Evolutionary conservation across 345 rosid genomes (phyloP).

Genomic region (Arabidopsis suecica): DNA sequence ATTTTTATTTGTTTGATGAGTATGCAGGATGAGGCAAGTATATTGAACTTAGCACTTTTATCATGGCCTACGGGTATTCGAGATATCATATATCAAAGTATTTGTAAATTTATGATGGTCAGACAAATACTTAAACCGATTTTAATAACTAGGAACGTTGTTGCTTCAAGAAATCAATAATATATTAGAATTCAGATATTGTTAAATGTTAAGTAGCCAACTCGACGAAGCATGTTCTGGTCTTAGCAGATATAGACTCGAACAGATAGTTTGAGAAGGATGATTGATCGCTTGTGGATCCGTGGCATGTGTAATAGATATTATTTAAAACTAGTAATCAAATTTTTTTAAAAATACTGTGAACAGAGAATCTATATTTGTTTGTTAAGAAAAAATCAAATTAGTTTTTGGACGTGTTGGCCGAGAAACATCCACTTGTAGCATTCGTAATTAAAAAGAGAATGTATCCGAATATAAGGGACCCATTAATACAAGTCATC

Average conservation of each 20-base stretch:
- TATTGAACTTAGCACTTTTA: constrained; percentile 3
- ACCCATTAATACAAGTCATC: constrained; percentile 33
- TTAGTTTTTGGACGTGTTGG: constrained; percentile 37
- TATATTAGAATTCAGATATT: neutral
- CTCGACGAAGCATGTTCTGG: neutral
- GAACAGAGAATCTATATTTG: constrained; percentile 19
- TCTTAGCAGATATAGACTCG: constrained; percentile 14
- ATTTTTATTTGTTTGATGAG: neutral
- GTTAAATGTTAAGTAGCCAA: neutral
- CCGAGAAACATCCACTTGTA: constrained; percentile 37
- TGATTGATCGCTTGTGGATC: constrained; percentile 31
- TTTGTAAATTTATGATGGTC: constrained; percentile 10
- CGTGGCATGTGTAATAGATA: constrained; percentile 12
- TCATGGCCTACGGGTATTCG: constrained; percentile 7
- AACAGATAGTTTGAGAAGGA: constrained; percentile 16
- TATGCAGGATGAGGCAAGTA: no score
- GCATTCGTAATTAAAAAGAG: constrained; percentile 36
- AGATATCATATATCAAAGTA: neutral
- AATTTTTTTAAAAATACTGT: neutral
- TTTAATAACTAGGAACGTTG: constrained; percentile 15
- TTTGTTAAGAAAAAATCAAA: constrained; percentile 22
- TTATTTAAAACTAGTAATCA: constrained; percentile 6
- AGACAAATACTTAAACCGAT: neutral
- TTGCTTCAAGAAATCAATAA: constrained; percentile 7
- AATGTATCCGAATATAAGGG: constrained; percentile 32